Percentiles rank a stretch among this genome's conserved stretches.
These are phyloP conservation scores for Aspergillus ochraceoroseus DNA, from an alignment of 2,329 filamentous ascomycete species.

Conservation along the genomic window DNA sequence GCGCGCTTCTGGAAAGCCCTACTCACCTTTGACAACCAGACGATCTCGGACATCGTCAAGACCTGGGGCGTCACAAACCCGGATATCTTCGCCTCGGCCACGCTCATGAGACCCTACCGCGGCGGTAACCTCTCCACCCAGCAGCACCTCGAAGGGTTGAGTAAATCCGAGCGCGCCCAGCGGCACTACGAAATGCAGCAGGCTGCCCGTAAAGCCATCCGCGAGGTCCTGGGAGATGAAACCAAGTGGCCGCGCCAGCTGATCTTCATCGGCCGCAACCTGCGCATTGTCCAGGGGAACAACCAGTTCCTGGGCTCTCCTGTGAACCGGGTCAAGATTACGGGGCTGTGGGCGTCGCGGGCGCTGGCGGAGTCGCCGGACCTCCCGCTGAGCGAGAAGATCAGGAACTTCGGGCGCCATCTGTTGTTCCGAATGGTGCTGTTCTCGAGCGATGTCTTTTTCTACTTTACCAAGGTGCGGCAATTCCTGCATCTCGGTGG, in stretches of 20 bases:
- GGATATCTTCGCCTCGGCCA: constrained; percentile 87
- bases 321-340: constrained; percentile 89
- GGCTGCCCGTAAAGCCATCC: constrained; percentile 65
- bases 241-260: constrained; percentile 85
- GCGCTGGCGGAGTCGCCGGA: constrained; percentile 72
- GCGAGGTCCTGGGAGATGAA: constrained; percentile 76
- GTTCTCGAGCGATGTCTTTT: constrained; percentile 70
- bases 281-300: constrained; percentile 89
- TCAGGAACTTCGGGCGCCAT: constrained; percentile 69
- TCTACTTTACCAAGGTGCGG: constrained; percentile 72
- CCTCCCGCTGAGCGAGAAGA: constrained; percentile 57
- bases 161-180: constrained; percentile 53
- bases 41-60: constrained; percentile 65
- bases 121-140: constrained; percentile 69
- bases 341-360: constrained; percentile 80
- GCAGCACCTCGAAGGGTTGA: constrained; percentile 50
- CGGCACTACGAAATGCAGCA: constrained; percentile 75
- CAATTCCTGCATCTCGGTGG: constrained; percentile 71
- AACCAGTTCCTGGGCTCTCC: constrained; percentile 87
- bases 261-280: constrained; percentile 84
- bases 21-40: constrained; percentile 85
- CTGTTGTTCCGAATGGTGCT: constrained; percentile 76
- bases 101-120: constrained; percentile 82
- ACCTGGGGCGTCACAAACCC: constrained; percentile 84
- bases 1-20: constrained; percentile 88